These are phyloP conservation scores for Aspergillus affinis DNA, from an alignment of 495 filamentous ascomycete species.

Conservation along the genomic window DNA sequence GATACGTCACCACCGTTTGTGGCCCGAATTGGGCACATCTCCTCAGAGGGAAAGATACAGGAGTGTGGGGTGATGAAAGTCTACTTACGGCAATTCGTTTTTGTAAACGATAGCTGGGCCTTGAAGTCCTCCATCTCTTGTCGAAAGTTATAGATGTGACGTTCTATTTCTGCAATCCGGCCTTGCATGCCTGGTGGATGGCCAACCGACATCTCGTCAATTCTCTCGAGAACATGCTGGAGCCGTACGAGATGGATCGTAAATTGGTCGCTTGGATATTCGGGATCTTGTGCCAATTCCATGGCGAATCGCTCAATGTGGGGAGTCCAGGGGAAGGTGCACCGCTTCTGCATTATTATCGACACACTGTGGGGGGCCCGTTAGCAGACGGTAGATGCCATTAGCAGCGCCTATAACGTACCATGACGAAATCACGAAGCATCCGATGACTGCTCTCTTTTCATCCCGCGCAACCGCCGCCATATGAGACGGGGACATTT, in stretches of 20 bases:
- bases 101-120: neutral
- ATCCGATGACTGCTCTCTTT: slow-evolving; percentile 23
- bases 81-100: neutral
- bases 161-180: neutral
- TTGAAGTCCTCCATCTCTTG: neutral
- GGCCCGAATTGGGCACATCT: too few relatives aligned
- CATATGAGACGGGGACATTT: neutral
- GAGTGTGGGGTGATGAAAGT: too few relatives aligned
- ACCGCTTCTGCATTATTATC: neutral
- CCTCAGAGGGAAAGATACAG: too few relatives aligned
- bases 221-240: neutral
- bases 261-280: neutral
- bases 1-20: neutral
- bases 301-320: neutral
- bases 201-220: neutral
- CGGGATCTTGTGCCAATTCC: neutral
- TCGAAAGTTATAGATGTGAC: neutral
- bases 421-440: slow-evolving; percentile 24
- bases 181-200: neutral
- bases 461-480: slow-evolving; percentile 13
- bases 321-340: neutral
- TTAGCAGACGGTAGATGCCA: neutral
- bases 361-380: neutral
- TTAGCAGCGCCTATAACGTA: neutral
- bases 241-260: neutral